Evolutionary conservation across 139 green algal species (phyloP).

Genomic region (Monoraphidium neglectum): DNA sequence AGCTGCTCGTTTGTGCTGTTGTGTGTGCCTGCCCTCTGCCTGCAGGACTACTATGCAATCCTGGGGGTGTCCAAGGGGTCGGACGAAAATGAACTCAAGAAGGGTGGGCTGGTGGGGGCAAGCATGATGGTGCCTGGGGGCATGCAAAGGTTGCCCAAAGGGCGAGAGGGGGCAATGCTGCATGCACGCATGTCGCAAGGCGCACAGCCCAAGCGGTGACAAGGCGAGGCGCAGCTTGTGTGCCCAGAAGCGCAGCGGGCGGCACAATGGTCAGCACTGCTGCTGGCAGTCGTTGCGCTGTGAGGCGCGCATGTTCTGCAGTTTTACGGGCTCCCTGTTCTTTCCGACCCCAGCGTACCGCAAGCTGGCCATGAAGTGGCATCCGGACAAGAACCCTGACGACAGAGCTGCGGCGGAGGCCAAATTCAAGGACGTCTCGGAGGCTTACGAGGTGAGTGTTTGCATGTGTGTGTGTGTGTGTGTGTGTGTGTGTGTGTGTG

Average conservation of each 20-base stretch:
- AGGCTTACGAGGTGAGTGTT: conserved; percentile 78
- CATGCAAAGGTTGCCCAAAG: background rate
- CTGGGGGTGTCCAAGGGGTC: conserved; percentile 74
- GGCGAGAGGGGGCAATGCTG: background rate
- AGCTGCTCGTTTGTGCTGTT: too few relatives aligned
- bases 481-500: background rate
- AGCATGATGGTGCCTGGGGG: too few relatives aligned
- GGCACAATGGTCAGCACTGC: too few relatives aligned
- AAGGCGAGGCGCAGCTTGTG: too few relatives aligned
- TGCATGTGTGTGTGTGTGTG: background rate
- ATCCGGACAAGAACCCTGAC: conserved; percentile 84
- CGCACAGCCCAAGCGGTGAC: too few relatives aligned
- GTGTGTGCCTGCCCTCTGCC: too few relatives aligned
- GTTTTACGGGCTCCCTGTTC: too few relatives aligned
- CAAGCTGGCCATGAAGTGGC: conserved; percentile 85
- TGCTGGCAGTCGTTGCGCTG: background rate
- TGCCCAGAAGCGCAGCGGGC: too few relatives aligned
- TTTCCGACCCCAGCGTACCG: conserved; percentile 82
- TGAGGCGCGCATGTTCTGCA: too few relatives aligned
- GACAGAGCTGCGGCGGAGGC: conserved; percentile 60
- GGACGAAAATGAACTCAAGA: conserved; percentile 84
- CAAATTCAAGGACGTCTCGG: conserved; percentile 89
- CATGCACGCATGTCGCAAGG: too few relatives aligned
- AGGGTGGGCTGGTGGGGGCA: conserved; percentile 49
- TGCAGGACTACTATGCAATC: conserved; percentile 78